Evolutionary conservation across 805 yeast genomes (phyloP).

Genomic region (Priceomyces melissophilus): DNA sequence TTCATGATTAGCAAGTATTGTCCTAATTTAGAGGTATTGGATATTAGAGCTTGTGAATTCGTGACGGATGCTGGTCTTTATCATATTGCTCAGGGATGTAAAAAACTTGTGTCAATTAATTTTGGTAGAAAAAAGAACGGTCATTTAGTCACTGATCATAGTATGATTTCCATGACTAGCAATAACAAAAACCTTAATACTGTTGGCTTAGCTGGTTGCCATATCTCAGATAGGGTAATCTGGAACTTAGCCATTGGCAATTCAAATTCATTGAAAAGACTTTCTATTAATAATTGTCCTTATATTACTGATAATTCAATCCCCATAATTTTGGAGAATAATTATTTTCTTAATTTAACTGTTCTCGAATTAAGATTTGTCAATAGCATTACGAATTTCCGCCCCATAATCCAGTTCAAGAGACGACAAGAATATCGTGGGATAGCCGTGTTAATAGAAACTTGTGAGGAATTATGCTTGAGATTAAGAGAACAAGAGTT

Average conservation of each 20-base stretch:
- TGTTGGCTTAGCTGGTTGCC: slow-evolving; percentile 86
- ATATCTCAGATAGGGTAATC: slow-evolving; percentile 67
- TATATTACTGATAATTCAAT: slow-evolving; percentile 54
- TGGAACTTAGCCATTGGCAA: slow-evolving; percentile 70
- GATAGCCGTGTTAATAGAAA: slow-evolving; percentile 63
- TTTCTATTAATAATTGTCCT: slow-evolving; percentile 74
- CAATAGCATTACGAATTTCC: slow-evolving; percentile 51
- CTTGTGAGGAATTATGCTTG: slow-evolving; percentile 66
- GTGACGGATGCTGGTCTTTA: slow-evolving; percentile 75
- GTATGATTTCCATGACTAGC: slow-evolving; percentile 55
- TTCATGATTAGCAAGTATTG: slow-evolving; percentile 49
- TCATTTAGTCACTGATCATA: slow-evolving; percentile 64
- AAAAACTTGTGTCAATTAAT: slow-evolving; percentile 55
- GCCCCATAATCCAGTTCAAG: slow-evolving; percentile 67
- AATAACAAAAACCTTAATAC: slow-evolving; percentile 57
- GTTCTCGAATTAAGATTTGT: slow-evolving; percentile 78
- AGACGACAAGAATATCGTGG: slow-evolving; percentile 44
- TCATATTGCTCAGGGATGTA: slow-evolving; percentile 61
- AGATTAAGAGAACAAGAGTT: slow-evolving; percentile 60
- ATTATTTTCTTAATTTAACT: slow-evolving; percentile 54
- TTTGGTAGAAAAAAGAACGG: slow-evolving; percentile 77
- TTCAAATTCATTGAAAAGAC: slow-evolving; percentile 52
- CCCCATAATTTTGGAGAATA: slow-evolving; percentile 44
- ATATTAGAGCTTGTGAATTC: slow-evolving; percentile 78
- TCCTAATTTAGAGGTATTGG: slow-evolving; percentile 61